Conservation (phyloP, 2,329 filamentous ascomycete genomes). For the Exophiala phaeomuriformis region DNA sequence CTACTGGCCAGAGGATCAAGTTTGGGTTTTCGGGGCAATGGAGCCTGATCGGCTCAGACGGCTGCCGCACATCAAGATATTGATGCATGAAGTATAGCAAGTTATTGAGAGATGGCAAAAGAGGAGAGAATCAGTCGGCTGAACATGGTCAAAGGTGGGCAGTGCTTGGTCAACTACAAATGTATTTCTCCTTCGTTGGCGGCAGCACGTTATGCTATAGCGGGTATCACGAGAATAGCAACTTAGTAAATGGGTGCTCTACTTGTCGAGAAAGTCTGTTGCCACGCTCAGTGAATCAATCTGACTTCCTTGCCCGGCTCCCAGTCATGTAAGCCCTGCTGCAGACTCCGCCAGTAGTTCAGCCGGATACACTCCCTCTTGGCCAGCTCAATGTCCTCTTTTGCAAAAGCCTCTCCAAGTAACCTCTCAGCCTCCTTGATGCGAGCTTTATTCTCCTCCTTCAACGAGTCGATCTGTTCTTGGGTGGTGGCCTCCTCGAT, state of each 20-base stretch:
- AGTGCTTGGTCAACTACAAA: background rate
- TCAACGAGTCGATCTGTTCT: slow-evolving; percentile 57
- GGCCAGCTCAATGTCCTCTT: slow-evolving; percentile 59
- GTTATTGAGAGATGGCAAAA: background rate
- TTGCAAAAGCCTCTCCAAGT: slow-evolving; percentile 58
- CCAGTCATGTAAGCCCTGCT: slow-evolving; percentile 73
- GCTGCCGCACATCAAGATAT: background rate
- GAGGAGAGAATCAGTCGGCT: background rate
- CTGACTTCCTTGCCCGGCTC: slow-evolving; percentile 63
- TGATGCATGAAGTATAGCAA: background rate
- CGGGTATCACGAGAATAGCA: background rate
- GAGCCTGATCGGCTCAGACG: background rate
- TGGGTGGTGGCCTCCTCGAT: slow-evolving; percentile 57
- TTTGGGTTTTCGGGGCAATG: slow-evolving; percentile 4
- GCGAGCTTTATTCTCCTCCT: slow-evolving; percentile 59
- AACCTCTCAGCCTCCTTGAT: slow-evolving; percentile 56
- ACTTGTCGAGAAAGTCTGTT: background rate
- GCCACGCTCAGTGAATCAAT: slow-evolving; percentile 45
- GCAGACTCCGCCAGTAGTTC: slow-evolving; percentile 86
- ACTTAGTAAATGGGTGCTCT: background rate
- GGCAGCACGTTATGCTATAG: background rate
- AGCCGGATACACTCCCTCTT: slow-evolving; percentile 66
- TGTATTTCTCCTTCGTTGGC: background rate
- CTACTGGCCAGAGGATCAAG: slow-evolving; percentile 16
- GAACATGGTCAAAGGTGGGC: background rate